Percentiles rank a stretch among this genome's conserved stretches.
Conservation (phyloP, 495 filamentous ascomycete species). For the Aspergillus hancockii region DNA sequence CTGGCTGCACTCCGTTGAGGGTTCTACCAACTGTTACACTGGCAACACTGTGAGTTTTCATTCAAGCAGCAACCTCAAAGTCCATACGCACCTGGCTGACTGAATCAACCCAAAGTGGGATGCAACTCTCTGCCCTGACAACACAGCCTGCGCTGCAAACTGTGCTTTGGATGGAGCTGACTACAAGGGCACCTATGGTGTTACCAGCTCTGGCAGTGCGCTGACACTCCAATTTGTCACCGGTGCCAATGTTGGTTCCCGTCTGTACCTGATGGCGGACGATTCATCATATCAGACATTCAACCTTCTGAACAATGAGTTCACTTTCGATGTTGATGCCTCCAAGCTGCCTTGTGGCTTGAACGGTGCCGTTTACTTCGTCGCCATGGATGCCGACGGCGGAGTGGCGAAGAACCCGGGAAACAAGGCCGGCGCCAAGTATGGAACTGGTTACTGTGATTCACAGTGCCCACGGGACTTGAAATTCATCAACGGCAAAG, state of each 20-base stretch:
- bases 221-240: constrained; percentile 58
- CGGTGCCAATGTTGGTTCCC: constrained; percentile 51
- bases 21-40: constrained; percentile 64
- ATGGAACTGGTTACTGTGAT: constrained; percentile 74
- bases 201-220: constrained; percentile 47
- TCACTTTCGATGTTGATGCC: constrained; percentile 69
- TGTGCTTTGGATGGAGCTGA: constrained; percentile 64
- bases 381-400: constrained; percentile 62
- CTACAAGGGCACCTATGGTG: constrained; percentile 56
- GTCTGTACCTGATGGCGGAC: constrained; percentile 55
- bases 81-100: background rate
- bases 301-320: constrained; percentile 56
- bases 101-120: constrained; percentile 41
- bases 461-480: constrained; percentile 64
- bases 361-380: constrained; percentile 70
- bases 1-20: constrained; percentile 54
- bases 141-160: constrained; percentile 53
- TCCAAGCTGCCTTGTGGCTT: constrained; percentile 63
- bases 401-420: constrained; percentile 46
- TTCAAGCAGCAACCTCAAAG: background rate
- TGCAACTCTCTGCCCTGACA: constrained; percentile 51
- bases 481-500: constrained; percentile 64
- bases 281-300: constrained; percentile 57
- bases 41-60: constrained; percentile 44
- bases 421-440: constrained; percentile 66